Evolutionary conservation across 208 protist genomes (phyloP).

Genomic region (Leishmania lainsoni): DNA sequence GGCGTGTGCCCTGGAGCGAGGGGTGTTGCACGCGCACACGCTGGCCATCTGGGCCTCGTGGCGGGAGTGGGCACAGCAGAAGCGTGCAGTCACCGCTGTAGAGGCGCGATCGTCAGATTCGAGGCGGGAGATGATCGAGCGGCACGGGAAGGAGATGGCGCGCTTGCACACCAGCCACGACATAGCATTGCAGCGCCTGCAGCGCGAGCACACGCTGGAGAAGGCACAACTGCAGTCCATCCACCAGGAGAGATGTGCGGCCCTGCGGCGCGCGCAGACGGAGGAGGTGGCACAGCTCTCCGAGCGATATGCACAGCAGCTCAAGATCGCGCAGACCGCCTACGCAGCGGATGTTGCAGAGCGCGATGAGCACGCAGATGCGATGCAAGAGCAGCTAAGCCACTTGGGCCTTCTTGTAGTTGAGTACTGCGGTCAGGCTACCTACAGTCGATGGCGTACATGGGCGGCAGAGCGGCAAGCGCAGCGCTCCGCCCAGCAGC

Average conservation of each 20-base stretch:
- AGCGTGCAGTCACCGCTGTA: not conserved
- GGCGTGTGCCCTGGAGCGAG: slow-evolving; percentile 19
- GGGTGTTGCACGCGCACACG: slow-evolving; percentile 15
- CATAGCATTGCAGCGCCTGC: slow-evolving; percentile 1
- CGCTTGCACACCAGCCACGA: slow-evolving; percentile 12
- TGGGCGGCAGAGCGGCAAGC: slow-evolving; percentile 26
- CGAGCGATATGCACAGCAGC: slow-evolving; percentile 10
- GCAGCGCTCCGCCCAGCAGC: slow-evolving; percentile 12
- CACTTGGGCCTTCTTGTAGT: slow-evolving; percentile 35
- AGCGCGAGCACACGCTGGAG: slow-evolving; percentile 13
- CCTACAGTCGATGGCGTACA: slow-evolving; percentile 37
- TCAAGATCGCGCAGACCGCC: not conserved
- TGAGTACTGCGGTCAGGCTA: slow-evolving; percentile 51
- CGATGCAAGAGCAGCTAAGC: slow-evolving; percentile 9
- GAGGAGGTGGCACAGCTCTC: slow-evolving; percentile 15
- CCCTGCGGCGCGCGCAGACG: slow-evolving; percentile 17
- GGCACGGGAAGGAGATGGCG: slow-evolving; percentile 12
- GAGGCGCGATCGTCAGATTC: not conserved
- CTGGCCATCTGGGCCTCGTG: slow-evolving; percentile 3
- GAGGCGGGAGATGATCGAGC: slow-evolving; percentile 3
- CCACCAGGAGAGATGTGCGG: slow-evolving; percentile 25
- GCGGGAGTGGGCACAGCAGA: slow-evolving; percentile 6
- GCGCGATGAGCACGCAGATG: not conserved
- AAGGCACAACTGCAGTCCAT: slow-evolving; percentile 28
- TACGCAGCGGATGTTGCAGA: not conserved